phyloP scores from a whole-genome alignment of 2,329 filamentous ascomycete genomes.

The Pseudopyrenochaeta lycopersici region DNA sequence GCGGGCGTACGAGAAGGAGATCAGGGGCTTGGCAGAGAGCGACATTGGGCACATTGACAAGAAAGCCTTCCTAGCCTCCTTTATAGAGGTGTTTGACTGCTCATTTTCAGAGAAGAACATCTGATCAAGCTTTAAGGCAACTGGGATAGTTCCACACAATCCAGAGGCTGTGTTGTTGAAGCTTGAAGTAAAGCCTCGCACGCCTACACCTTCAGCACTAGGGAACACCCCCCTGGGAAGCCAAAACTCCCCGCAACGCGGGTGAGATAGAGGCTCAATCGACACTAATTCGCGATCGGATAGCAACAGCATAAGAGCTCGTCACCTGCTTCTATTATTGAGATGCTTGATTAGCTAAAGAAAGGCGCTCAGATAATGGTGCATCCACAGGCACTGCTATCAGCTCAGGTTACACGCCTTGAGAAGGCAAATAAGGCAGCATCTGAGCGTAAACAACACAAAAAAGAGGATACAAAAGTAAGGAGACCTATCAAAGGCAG shows the following conservation, averaged over 20 bases:
- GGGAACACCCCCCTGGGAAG: slow-evolving; percentile 3
- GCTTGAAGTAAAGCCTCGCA: slow-evolving; percentile 24
- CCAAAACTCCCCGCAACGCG: slow-evolving; percentile 12
- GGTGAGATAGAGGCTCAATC: slow-evolving; percentile 9
- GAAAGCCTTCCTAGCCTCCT: slow-evolving; percentile 1
- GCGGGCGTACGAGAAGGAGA: slow-evolving; percentile 32
- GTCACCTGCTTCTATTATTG: slow-evolving; percentile 8
- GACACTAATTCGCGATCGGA: slow-evolving; percentile 10
- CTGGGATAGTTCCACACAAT: slow-evolving; percentile 42
- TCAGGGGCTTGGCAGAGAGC: slow-evolving; percentile 33
- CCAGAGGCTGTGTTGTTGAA: slow-evolving; percentile 38
- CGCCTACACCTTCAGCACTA: neutral
- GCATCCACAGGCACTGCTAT: slow-evolving; percentile 12
- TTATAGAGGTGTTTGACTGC: slow-evolving; percentile 10
- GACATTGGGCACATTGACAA: slow-evolving; percentile 35
- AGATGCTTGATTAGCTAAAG: slow-evolving; percentile 8
- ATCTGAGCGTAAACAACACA: neutral
- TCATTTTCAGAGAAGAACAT: slow-evolving; percentile 35
- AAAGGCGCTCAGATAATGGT: slow-evolving; percentile 15
- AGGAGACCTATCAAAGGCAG: neutral
- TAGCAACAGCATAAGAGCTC: slow-evolving; percentile 7
- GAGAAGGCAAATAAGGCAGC: slow-evolving; percentile 8
- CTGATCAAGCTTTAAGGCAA: slow-evolving; percentile 31
- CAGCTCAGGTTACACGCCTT: neutral
- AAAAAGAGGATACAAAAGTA: slow-evolving; percentile 3